Evolutionary conservation across 2,329 filamentous ascomycete species (phyloP).

Genomic region (Aspergillus arachidicola): DNA sequence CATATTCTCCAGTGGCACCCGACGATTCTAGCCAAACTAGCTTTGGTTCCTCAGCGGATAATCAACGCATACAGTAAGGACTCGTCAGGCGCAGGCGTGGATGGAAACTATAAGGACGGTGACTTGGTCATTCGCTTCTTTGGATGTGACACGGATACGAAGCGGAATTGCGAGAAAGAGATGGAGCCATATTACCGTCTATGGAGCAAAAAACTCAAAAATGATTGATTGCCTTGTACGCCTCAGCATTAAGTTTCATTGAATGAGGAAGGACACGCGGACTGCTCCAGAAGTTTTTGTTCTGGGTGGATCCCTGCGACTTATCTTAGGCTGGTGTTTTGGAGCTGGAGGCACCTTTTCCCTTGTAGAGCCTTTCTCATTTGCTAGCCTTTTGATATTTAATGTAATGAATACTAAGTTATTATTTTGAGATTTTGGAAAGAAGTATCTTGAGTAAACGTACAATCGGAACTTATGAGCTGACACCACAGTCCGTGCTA

Average conservation of each 20-base stretch:
- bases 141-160: slow-evolving; percentile 63
- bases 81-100: slow-evolving; percentile 42
- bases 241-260: background rate
- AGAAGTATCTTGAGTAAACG: background rate
- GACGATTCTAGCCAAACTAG: slow-evolving; percentile 87
- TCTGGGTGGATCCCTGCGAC: background rate
- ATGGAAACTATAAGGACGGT: slow-evolving; percentile 74
- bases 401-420: background rate
- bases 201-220: slow-evolving; percentile 41
- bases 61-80: slow-evolving; percentile 75
- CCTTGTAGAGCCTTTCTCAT: slow-evolving; percentile 18
- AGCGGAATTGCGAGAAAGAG: slow-evolving; percentile 71
- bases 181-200: slow-evolving; percentile 58
- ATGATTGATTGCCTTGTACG: slow-evolving; percentile 12
- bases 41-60: slow-evolving; percentile 80
- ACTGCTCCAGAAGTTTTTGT: background rate
- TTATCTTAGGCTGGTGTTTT: slow-evolving; percentile 6
- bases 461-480: background rate
- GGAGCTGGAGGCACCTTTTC: slow-evolving; percentile 11
- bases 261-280: background rate
- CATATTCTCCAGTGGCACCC: slow-evolving; percentile 96
- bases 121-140: slow-evolving; percentile 82
- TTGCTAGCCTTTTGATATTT: slow-evolving; percentile 8
- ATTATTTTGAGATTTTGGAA: background rate
- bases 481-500: background rate